These are phyloP conservation scores for Plasmodium coatneyi DNA, from an alignment of 169 alveolate species.

Conservation along the genomic window DNA sequence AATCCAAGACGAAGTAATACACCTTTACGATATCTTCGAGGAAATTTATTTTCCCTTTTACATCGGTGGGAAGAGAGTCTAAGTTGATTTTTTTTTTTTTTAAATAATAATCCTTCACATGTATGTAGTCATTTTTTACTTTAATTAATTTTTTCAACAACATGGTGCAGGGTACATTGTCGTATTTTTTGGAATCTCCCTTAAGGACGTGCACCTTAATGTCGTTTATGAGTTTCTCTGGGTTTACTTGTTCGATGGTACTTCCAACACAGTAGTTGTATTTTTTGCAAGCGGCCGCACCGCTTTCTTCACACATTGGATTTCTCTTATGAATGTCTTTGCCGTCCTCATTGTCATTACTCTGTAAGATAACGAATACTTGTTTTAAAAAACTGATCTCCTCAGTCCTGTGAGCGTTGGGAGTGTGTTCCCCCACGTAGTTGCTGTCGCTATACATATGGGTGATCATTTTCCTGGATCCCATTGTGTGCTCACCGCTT, in stretches of 20 bases:
- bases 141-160: constrained; percentile 58
- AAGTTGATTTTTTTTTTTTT: constrained; percentile 37
- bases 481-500: not conserved
- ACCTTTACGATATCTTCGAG: constrained; percentile 17
- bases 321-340: not conserved
- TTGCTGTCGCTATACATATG: not conserved
- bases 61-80: not conserved
- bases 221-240: constrained; percentile 18
- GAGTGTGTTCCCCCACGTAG: not conserved
- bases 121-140: constrained; percentile 62
- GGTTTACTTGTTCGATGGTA: not conserved
- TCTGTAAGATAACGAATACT: constrained; percentile 9
- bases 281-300: not conserved
- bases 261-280: not conserved
- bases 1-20: constrained; percentile 42
- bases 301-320: not conserved
- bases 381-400: constrained; percentile 4
- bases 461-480: not conserved
- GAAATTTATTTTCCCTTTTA: not conserved
- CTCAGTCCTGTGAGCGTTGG: not conserved
- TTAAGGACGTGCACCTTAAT: constrained; percentile 2
- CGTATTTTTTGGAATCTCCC: constrained; percentile 8
- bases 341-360: not conserved
- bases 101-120: constrained; percentile 65
- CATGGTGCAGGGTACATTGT: constrained; percentile 7